These are phyloP conservation scores for Alternaria burnsii DNA, from an alignment of 2,329 filamentous ascomycete genomes.

Conservation along the genomic window DNA sequence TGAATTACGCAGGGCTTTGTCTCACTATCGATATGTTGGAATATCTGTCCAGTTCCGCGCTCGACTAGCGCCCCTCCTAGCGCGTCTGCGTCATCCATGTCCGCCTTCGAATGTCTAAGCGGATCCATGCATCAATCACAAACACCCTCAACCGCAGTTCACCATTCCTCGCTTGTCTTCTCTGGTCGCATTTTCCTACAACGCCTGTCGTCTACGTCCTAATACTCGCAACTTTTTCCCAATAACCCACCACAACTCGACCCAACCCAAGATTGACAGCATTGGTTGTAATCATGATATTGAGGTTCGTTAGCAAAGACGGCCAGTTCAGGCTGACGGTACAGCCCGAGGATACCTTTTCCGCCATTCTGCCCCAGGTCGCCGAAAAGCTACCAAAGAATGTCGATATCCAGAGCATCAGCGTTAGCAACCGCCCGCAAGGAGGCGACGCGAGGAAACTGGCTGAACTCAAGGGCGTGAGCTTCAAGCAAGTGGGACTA, in stretches of 20 bases:
- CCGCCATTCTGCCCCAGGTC: slow-evolving; percentile 63
- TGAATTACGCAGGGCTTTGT: slow-evolving; percentile 8
- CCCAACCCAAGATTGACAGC: slow-evolving; percentile 3
- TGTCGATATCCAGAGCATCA: slow-evolving; percentile 63
- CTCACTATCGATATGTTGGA: slow-evolving; percentile 23
- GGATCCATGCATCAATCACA: slow-evolving; percentile 13
- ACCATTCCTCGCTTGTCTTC: background rate
- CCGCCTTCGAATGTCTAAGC: slow-evolving; percentile 1
- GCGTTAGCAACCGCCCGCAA: slow-evolving; percentile 68
- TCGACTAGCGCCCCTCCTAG: slow-evolving; percentile 18
- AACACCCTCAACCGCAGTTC: slow-evolving; percentile 23
- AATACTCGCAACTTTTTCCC: background rate
- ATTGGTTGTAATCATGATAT: slow-evolving; percentile 66
- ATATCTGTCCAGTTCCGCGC: slow-evolving; percentile 39
- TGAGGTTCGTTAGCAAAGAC: slow-evolving; percentile 64
- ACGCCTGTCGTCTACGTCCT: background rate
- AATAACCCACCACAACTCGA: background rate
- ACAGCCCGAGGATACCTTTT: slow-evolving; percentile 76
- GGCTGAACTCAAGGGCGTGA: slow-evolving; percentile 61
- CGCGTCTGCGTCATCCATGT: slow-evolving; percentile 13
- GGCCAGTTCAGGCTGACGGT: slow-evolving; percentile 85
- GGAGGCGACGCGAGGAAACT: slow-evolving; percentile 66
- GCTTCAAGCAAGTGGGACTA: slow-evolving; percentile 65
- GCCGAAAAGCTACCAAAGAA: slow-evolving; percentile 67
- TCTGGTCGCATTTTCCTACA: slow-evolving; percentile 4